Evolutionary conservation across 2,329 filamentous ascomycete genomes (phyloP), one percentile per base, ranked within the genome.

Genomic region (Aspergillus unguis): DNA sequence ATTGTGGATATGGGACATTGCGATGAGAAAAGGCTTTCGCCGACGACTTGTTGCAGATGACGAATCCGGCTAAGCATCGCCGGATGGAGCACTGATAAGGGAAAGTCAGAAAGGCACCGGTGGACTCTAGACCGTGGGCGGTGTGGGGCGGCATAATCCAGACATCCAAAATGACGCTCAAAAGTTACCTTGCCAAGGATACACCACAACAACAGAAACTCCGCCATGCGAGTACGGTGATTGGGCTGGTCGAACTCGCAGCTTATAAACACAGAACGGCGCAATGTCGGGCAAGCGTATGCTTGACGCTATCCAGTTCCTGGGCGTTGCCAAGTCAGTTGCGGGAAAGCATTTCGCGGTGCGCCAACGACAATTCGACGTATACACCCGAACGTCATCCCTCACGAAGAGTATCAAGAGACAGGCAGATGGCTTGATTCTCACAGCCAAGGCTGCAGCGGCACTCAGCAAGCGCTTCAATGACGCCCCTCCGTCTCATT

Each of bases 281-380:
- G 46, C 65, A 43, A 82, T 82, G 80, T 75, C 78, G 50, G 79
- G 79, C 52, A 79, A 82, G 80, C 74, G 85, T 82, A 74, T 83
- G 79, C 65, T 91, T 67, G 88, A 92, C 74, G 76, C 87, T 62
- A 83, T 85, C 60, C 82, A 85, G 55, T 77, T 92, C 58, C 78
- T 87, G 69, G 84, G 80, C 75, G 87, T 84, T 66, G 86, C 87
- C 46, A 82, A 85, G 54, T 81, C 81, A 32, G 80, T 92, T 55
- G 86, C 85, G 63, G 77, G 71, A 71, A 81, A 84, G 67, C 84
- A 86, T 65, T 69, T 84, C 52, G 74, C 73, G 38, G 77, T 86
- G 44, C 82, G 83, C 25, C 75, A 78, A 49, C 77, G 79, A 50
- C 84, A 88, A 66, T 73, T 85, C 61, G 81, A 86, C 65, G 69